Evolutionary conservation across 73 alveolate species (phyloP).

Genomic region (Symbiodinium pilosum): DNA sequence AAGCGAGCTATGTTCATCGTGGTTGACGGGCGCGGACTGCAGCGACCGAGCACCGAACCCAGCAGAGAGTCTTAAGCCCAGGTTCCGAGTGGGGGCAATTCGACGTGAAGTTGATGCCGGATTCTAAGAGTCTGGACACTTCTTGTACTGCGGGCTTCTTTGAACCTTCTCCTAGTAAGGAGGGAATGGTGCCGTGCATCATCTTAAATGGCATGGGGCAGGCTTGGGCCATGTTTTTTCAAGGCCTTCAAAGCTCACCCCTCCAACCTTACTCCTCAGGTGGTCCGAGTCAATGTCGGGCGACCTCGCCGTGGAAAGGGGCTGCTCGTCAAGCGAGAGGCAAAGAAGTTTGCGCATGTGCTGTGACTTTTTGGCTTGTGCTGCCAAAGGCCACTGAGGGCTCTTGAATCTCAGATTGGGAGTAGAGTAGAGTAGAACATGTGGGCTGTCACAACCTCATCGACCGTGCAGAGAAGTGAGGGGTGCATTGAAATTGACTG

Average conservation of each 20-base stretch:
- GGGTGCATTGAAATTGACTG: no score
- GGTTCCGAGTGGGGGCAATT: conserved; percentile 79
- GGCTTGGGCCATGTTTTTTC: background rate
- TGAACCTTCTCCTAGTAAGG: background rate
- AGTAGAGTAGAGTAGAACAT: no score
- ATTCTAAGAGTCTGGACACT: background rate
- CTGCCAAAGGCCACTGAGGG: no score
- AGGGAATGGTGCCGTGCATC: conserved; percentile 83
- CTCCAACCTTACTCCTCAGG: background rate
- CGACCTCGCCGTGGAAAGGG: conserved; percentile 89
- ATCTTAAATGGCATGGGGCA: conserved; percentile 82
- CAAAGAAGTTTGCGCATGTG: background rate
- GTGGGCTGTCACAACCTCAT: no score
- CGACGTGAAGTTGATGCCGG: conserved; percentile 70
- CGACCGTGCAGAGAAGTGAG: no score
- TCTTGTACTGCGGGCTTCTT: background rate
- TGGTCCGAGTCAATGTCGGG: conserved; percentile 47
- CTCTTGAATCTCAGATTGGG: no score
- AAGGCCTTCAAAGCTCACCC: no score
- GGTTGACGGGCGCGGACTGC: conserved; percentile 44
- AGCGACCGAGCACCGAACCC: background rate
- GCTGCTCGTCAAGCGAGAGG: conserved; percentile 59
- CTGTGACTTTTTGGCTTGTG: no score
- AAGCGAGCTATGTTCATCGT: conserved; percentile 65
- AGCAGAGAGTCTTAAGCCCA: background rate